phyloP scores from a whole-genome alignment of 1,284 basidiomycete species.

The Trichosporon ovoides region DNA sequence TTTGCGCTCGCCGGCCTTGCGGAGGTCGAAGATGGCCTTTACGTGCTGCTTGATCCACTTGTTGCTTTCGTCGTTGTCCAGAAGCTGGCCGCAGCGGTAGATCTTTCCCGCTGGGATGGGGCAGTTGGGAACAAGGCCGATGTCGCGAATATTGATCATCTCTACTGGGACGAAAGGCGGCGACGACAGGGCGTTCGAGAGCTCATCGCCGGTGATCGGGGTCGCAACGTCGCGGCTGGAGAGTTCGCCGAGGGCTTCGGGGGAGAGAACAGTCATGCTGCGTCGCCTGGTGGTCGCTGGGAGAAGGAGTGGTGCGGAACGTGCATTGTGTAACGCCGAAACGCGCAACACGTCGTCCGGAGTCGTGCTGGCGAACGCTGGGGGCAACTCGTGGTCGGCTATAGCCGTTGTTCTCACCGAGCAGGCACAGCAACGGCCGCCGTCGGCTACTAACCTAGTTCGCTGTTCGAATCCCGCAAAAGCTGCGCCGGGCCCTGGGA shows the following conservation, averaged over 20 bases:
- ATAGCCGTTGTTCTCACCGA: no score
- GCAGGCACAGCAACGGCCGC: no score
- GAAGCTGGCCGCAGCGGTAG: slow-evolving; percentile 12
- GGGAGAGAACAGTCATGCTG: slow-evolving; percentile 1
- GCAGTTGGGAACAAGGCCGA: slow-evolving; percentile 11
- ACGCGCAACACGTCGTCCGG: no score
- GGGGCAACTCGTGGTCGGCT: no score
- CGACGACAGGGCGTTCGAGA: slow-evolving; percentile 1
- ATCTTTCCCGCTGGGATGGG: slow-evolving; percentile 2
- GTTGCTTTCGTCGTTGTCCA: not conserved
- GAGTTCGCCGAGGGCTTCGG: slow-evolving; percentile 7
- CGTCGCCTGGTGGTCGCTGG: no score
- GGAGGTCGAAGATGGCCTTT: slow-evolving; percentile 14
- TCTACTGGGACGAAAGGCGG: slow-evolving; percentile 13
- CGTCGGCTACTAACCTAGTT: no score
- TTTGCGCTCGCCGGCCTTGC: slow-evolving; percentile 7
- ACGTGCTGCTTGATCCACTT: slow-evolving; percentile 12
- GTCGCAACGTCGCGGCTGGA: not conserved
- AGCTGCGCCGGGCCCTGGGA: not conserved
- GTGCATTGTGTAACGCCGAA: no score
- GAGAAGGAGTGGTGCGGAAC: no score
- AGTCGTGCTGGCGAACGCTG: no score
- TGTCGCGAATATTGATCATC: slow-evolving; percentile 17
- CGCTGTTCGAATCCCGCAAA: not conserved
- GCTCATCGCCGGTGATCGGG: not conserved